A percentile compares a stretch with the other conserved stretches of the same genome.
Evolutionary conservation across 1,284 basidiomycete species (phyloP).

Genomic region (Cryptococcus sp.): DNA sequence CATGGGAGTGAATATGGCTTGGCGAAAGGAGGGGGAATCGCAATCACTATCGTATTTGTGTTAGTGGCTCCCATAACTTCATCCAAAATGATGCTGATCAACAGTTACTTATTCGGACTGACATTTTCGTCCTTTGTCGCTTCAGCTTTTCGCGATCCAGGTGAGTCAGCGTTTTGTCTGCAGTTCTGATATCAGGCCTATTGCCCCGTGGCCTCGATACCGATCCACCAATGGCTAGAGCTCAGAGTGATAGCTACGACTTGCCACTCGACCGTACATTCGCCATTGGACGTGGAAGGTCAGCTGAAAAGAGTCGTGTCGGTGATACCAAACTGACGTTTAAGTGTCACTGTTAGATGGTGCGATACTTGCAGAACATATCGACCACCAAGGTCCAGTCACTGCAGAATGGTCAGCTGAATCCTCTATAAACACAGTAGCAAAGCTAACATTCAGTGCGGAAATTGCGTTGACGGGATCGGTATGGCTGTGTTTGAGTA

Average conservation of each 20-base stretch:
- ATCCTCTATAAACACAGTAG: conserved; percentile 4
- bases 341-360: conserved; percentile 79
- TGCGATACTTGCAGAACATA: conserved; percentile 86
- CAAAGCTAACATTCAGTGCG: conserved; percentile 57
- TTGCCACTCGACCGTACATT: conserved; percentile 72
- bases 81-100: neutral
- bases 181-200: conserved; percentile 53
- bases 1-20: conserved; percentile 70
- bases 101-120: conserved; percentile 35
- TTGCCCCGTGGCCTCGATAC: conserved; percentile 78
- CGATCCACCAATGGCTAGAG: conserved; percentile 65
- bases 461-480: conserved; percentile 83
- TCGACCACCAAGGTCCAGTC: conserved; percentile 82
- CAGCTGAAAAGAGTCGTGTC: conserved; percentile 14
- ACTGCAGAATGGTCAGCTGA: conserved; percentile 75
- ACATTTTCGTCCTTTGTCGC: conserved; percentile 34
- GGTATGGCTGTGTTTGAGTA: conserved; percentile 7
- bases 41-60: conserved; percentile 61
- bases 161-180: conserved; percentile 10
- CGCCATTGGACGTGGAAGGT: conserved; percentile 71
- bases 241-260: conserved; percentile 46
- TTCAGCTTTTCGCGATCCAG: conserved; percentile 77
- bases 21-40: conserved; percentile 69
- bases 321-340: neutral
- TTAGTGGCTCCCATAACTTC: conserved; percentile 49